Conservation (phyloP, 1,284 basidiomycete genomes). For the Gymnopus androsaceus region DNA sequence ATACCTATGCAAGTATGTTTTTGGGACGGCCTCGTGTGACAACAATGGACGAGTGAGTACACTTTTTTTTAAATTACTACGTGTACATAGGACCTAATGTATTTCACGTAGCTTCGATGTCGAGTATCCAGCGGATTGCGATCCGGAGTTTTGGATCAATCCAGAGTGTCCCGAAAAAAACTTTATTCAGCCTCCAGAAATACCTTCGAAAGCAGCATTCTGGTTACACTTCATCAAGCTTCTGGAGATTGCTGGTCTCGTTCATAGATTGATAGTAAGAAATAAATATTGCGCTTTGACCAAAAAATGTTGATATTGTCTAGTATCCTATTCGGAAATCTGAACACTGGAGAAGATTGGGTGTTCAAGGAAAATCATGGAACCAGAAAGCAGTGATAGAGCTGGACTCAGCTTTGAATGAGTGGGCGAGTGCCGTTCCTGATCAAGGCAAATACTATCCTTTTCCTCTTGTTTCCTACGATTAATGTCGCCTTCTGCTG, state of each 20-base stretch:
- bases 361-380: conserved; percentile 34
- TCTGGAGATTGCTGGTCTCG: conserved; percentile 63
- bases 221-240: conserved; percentile 62
- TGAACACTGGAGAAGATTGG: conserved; percentile 30
- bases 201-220: conserved; percentile 51
- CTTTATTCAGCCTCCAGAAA: conserved; percentile 46
- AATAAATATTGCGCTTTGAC: neutral
- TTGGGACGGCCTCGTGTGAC: conserved; percentile 64
- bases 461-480: neutral
- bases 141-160: conserved; percentile 73
- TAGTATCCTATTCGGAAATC: conserved; percentile 38
- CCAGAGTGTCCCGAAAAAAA: conserved; percentile 33
- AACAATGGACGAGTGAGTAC: conserved; percentile 60
- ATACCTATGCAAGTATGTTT: conserved; percentile 53
- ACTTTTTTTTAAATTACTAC: neutral
- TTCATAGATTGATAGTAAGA: conserved; percentile 61
- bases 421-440: conserved; percentile 14
- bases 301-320: neutral
- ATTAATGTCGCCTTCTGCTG: neutral
- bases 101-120: conserved; percentile 55
- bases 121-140: conserved; percentile 65
- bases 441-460: conserved; percentile 12
- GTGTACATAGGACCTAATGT: neutral
- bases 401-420: conserved; percentile 14
- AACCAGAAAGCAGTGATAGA: conserved; percentile 12